phyloP scores from a whole-genome alignment of 768 basidiomycete species.

The Rhodosporidiobolus sp. region DNA sequence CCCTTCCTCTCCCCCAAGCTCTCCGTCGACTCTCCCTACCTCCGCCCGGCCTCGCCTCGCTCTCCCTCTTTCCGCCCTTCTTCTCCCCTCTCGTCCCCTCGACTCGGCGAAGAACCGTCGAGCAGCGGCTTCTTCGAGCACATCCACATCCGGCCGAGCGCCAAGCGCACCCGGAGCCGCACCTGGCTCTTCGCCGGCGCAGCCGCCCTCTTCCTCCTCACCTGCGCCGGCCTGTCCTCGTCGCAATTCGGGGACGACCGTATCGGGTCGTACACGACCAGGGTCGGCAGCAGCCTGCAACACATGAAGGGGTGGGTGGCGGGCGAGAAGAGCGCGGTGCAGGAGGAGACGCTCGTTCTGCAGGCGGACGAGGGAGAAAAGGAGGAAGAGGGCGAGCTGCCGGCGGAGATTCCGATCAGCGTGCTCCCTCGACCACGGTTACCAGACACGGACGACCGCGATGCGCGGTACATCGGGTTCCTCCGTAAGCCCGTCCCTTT shows the following conservation, averaged over 20 bases:
- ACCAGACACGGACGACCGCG: conserved; percentile 30
- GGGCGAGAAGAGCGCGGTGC: background rate
- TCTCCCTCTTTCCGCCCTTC: background rate
- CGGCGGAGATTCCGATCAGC: conserved; percentile 9
- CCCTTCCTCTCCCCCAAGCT: background rate
- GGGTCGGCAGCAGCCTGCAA: background rate
- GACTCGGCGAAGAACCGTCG: background rate
- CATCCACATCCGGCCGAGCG: conserved; percentile 9
- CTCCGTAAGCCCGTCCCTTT: conserved; percentile 50
- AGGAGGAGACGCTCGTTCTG: background rate
- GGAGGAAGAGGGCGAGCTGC: background rate
- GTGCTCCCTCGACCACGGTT: conserved; percentile 3
- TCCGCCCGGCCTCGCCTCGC: background rate
- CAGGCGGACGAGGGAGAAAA: background rate
- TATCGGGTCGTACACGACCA: background rate
- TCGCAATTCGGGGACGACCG: no score
- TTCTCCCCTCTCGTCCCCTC: background rate
- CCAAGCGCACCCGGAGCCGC: conserved; percentile 9
- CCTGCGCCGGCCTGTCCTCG: background rate
- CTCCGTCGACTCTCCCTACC: background rate
- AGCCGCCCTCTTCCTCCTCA: background rate
- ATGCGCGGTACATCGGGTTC: conserved; percentile 63
- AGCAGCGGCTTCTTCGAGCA: conserved; percentile 15
- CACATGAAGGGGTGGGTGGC: conserved; percentile 2
- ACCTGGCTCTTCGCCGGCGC: background rate